A percentile compares a stretch with the other conserved stretches of the same genome.
These are phyloP conservation scores for Tagetes erecta DNA, from an alignment of 129 eudicot genomes.

Conservation along the genomic window DNA sequence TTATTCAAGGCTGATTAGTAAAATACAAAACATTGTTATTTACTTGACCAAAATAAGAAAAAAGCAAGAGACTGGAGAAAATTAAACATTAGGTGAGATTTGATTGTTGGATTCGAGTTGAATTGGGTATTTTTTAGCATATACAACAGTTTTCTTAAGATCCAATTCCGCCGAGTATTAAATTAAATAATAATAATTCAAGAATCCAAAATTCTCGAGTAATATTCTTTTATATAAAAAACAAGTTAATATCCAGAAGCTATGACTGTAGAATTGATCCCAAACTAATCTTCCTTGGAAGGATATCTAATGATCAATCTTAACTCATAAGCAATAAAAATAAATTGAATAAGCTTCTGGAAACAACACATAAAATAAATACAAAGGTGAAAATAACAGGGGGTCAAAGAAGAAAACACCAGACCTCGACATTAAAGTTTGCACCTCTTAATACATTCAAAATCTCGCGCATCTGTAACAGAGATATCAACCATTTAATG, in stretches of 20 bases:
- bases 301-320: neutral
- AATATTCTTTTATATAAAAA: neutral
- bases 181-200: neutral
- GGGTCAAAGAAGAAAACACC: conserved; percentile 25
- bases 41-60: neutral
- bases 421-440: conserved; percentile 68
- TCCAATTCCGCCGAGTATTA: neutral
- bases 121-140: too few species aligned
- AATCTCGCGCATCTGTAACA: conserved; percentile 79
- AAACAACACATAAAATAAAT: neutral
- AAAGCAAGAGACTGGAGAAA: neutral
- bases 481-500: neutral
- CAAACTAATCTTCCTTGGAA: conserved; percentile 7
- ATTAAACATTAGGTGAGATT: neutral
- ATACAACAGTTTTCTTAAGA: neutral
- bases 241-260: neutral
- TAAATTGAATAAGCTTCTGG: neutral
- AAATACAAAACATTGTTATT: neutral
- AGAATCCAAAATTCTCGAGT: conserved; percentile 3
- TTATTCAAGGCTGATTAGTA: conserved; percentile 2
- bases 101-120: neutral
- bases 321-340: neutral
- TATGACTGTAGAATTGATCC: neutral
- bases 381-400: neutral
- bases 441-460: conserved; percentile 69